Conservation (phyloP, 768 basidiomycete genomes). For the Porphyrellus cyaneotinctus region DNA sequence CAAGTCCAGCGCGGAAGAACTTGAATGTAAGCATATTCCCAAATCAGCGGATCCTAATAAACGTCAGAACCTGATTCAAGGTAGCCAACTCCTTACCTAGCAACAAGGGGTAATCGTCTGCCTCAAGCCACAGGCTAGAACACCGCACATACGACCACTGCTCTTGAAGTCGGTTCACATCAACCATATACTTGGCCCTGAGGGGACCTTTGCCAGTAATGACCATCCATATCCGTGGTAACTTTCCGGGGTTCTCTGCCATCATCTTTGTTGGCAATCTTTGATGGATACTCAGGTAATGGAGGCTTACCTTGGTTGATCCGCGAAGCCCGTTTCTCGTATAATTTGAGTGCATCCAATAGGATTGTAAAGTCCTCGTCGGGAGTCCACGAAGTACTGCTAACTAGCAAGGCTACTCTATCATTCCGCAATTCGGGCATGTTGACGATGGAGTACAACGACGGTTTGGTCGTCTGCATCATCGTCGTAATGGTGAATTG, state of each 20-base stretch:
- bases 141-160: constrained; percentile 76
- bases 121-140: constrained; percentile 82
- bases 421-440: constrained; percentile 58
- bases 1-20: constrained; percentile 85
- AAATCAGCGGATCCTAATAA: constrained; percentile 80
- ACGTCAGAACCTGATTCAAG: not conserved
- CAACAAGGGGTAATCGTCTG: constrained; percentile 83
- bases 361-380: constrained; percentile 94
- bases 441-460: constrained; percentile 15
- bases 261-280: not conserved
- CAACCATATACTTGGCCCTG: constrained; percentile 65
- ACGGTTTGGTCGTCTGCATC: constrained; percentile 20
- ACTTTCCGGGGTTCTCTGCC: constrained; percentile 21
- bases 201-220: constrained; percentile 91
- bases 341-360: constrained; percentile 64
- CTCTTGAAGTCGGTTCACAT: constrained; percentile 54
- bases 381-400: constrained; percentile 95
- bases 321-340: constrained; percentile 55
- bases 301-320: constrained; percentile 17
- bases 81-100: constrained; percentile 50
- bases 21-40: constrained; percentile 87
- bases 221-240: constrained; percentile 79
- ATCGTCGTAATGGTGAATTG: constrained; percentile 50
- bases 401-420: constrained; percentile 82
- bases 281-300: not conserved